Conservation (phyloP, 202 grass and related monocot genomes). For the Digitaria exilis region DNA sequence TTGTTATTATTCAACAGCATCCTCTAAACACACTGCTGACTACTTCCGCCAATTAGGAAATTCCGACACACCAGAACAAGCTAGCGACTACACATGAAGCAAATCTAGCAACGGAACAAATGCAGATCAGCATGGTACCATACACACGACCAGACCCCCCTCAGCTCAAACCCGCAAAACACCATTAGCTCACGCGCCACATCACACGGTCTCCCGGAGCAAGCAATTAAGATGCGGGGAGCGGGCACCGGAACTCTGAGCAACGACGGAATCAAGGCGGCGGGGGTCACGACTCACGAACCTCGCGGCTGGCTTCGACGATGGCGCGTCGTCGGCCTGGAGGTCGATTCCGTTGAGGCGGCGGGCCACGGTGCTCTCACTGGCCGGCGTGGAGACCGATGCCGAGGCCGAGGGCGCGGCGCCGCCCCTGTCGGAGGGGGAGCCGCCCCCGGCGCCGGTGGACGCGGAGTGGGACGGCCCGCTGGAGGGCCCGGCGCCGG, state of each 20-base stretch:
- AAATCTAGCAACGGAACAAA: constrained; percentile 36
- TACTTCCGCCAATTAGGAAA: neutral
- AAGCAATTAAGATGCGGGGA: neutral
- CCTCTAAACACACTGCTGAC: neutral
- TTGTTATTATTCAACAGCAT: neutral
- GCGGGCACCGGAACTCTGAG: constrained; percentile 5
- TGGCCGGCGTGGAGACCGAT: constrained; percentile 65
- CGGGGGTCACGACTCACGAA: constrained; percentile 41
- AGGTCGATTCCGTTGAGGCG: constrained; percentile 75
- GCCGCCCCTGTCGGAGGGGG: constrained; percentile 24
- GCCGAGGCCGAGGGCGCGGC: constrained; percentile 43
- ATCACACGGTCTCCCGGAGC: neutral
- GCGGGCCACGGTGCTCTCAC: constrained; percentile 83
- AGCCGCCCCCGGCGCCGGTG: constrained; percentile 56
- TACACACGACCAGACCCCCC: constrained; percentile 8
- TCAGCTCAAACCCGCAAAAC: neutral
- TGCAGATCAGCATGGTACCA: constrained; percentile 19
- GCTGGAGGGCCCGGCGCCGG: constrained; percentile 47
- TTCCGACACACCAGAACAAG: neutral
- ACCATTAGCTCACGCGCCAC: neutral
- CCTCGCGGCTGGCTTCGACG: constrained; percentile 64
- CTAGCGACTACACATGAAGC: neutral
- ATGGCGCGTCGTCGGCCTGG: constrained; percentile 72
- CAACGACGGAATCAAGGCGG: constrained; percentile 5
- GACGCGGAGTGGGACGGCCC: constrained; percentile 62